Evolutionary conservation across 176 grass and related monocot species (phyloP).

Genomic region (Paspalum vaginatum): DNA sequence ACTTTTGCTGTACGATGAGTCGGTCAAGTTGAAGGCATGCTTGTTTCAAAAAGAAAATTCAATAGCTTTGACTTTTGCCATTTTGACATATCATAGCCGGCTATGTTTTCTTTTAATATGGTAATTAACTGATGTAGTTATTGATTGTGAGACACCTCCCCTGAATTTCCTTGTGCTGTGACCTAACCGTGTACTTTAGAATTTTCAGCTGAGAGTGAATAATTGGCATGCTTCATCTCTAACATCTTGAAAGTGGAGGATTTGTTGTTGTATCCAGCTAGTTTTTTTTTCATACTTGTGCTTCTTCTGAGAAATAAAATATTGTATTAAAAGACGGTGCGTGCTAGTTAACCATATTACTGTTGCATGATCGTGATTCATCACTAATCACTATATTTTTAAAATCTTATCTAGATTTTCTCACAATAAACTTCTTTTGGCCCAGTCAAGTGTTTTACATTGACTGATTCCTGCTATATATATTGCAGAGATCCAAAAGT

Average conservation of each 20-base stretch:
- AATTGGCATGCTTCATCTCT: not conserved
- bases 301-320: constrained; percentile 36
- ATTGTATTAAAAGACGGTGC: not conserved
- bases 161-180: not conserved
- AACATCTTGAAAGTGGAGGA: constrained; percentile 16
- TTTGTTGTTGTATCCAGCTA: constrained; percentile 22
- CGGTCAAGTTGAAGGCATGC: not conserved
- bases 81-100: constrained; percentile 5
- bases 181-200: not conserved
- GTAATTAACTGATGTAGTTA: constrained; percentile 9
- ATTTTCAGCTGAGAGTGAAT: not conserved
- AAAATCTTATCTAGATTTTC: constrained; percentile 18
- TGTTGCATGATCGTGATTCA: not conserved
- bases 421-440: not conserved
- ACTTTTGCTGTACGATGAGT: not conserved
- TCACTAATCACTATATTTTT: not conserved
- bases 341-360: constrained; percentile 21
- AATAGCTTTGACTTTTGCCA: not conserved
- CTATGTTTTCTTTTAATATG: not conserved
- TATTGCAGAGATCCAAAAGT: constrained; percentile 75
- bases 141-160: not conserved
- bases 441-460: not conserved
- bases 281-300: constrained; percentile 1
- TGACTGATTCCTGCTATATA: constrained; percentile 30
- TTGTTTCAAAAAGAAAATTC: constrained; percentile 23